Conservation (phyloP, 2,329 filamentous ascomycete genomes). For the Trichophyton mentagrophytes region DNA sequence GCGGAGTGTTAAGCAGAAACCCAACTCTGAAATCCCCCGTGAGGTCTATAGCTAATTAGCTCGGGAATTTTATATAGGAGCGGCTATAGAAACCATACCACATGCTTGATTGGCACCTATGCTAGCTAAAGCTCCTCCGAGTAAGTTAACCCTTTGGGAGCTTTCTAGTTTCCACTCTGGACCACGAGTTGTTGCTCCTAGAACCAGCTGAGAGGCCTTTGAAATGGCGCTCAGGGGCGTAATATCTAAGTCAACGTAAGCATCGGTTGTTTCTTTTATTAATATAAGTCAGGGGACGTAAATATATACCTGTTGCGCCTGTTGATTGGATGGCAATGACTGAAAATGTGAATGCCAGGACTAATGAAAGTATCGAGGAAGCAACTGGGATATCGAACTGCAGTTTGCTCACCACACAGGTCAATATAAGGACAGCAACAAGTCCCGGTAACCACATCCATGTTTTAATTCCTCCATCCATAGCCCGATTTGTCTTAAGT, state of each 20-base stretch:
- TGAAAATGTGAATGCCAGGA: slow-evolving; percentile 7
- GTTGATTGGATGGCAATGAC: slow-evolving; percentile 13
- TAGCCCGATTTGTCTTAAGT: neutral
- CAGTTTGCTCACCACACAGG: slow-evolving; percentile 5
- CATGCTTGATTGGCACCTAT: slow-evolving; percentile 10
- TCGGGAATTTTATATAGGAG: slow-evolving; percentile 27
- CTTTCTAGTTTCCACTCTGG: slow-evolving; percentile 31
- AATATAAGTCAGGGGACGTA: neutral
- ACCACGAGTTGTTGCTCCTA: slow-evolving; percentile 46
- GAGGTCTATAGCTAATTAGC: slow-evolving; percentile 31
- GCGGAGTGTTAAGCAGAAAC: slow-evolving; percentile 53
- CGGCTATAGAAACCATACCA: slow-evolving; percentile 10
- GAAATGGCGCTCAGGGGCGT: slow-evolving; percentile 54
- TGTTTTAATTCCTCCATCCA: neutral
- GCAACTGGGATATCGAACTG: slow-evolving; percentile 6
- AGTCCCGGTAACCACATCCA: slow-evolving; percentile 11
- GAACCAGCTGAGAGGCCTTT: slow-evolving; percentile 57
- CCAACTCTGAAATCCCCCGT: slow-evolving; percentile 55
- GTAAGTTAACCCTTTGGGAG: slow-evolving; percentile 53
- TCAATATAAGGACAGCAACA: slow-evolving; percentile 5
- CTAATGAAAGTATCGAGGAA: slow-evolving; percentile 6
- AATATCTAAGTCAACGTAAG: slow-evolving; percentile 32
- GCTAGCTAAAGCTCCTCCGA: slow-evolving; percentile 37
- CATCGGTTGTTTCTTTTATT: neutral
- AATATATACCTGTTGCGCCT: slow-evolving; percentile 11